phyloP scores from a whole-genome alignment of 2,329 filamentous ascomycete genomes.

The Trichoderma guizhouense region DNA sequence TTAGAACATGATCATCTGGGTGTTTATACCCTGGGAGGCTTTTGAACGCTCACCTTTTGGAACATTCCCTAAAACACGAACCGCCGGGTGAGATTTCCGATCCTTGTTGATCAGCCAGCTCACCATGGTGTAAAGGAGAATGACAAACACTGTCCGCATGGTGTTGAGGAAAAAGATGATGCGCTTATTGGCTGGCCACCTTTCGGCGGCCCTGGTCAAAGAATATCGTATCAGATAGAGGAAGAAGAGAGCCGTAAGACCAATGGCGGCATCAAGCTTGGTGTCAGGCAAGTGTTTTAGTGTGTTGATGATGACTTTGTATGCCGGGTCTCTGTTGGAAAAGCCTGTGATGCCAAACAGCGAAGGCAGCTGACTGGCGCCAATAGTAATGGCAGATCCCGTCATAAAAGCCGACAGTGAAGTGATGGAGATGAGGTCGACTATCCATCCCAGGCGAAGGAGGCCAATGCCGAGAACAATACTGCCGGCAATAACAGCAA shows the following conservation, averaged over 20 bases:
- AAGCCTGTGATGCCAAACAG: conserved; percentile 77
- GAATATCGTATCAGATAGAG: conserved; percentile 70
- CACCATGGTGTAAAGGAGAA: conserved; percentile 86
- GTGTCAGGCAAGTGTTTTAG: conserved; percentile 66
- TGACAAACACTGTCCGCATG: conserved; percentile 84
- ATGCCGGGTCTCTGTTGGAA: conserved; percentile 74
- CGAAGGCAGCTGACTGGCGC: conserved; percentile 74
- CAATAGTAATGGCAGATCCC: conserved; percentile 87
- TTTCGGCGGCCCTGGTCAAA: conserved; percentile 65
- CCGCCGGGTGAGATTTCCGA: conserved; percentile 59
- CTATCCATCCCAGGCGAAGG: conserved; percentile 79
- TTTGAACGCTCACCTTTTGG: conserved; percentile 58
- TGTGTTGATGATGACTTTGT: conserved; percentile 77
- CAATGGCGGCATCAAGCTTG: conserved; percentile 79
- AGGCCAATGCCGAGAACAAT: conserved; percentile 79
- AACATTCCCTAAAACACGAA: conserved; percentile 72
- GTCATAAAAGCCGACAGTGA: conserved; percentile 97
- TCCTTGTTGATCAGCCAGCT: conserved; percentile 80
- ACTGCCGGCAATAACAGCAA: conserved; percentile 73
- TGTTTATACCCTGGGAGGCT: neutral
- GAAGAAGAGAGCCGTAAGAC: conserved; percentile 73
- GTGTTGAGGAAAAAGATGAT: conserved; percentile 88
- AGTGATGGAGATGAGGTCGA: conserved; percentile 87
- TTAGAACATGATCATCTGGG: neutral
- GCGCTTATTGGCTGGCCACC: conserved; percentile 66